Percentiles rank a stretch among this genome's conserved stretches.
These are phyloP conservation scores for Udeniomyces megalosporus DNA, from an alignment of 768 basidiomycete genomes.

Conservation along the genomic window DNA sequence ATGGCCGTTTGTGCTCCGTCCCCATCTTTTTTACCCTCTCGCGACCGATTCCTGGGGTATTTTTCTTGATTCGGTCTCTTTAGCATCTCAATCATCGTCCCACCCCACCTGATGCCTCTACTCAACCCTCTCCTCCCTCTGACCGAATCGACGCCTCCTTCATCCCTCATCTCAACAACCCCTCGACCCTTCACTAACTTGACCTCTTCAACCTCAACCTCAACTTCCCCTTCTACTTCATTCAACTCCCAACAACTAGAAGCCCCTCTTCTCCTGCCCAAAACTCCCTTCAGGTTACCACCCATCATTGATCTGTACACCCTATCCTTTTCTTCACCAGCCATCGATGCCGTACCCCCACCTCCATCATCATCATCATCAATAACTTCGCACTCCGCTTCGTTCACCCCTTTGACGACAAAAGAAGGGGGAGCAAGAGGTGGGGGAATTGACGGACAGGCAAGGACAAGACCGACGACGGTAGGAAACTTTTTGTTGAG, in stretches of 20 bases:
- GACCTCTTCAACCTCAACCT: not conserved
- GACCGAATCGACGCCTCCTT: constrained; percentile 4
- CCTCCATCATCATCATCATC: not conserved
- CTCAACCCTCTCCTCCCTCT: constrained; percentile 25
- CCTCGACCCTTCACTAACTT: too few relatives aligned
- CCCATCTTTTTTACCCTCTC: too few relatives aligned
- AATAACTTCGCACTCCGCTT: not conserved
- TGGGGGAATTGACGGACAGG: not conserved
- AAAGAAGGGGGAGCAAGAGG: too few relatives aligned
- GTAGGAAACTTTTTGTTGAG: constrained; percentile 80
- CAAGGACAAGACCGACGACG: constrained; percentile 18
- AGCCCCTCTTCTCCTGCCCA: too few relatives aligned
- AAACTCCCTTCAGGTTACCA: constrained; percentile 4
- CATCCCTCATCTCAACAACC: constrained; percentile 7
- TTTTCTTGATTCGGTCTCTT: too few relatives aligned
- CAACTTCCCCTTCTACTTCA: too few relatives aligned
- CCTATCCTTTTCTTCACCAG: constrained; percentile 19
- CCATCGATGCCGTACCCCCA: constrained; percentile 5
- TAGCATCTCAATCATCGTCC: constrained; percentile 51
- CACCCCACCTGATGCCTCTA: constrained; percentile 41
- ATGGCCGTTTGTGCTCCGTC: not conserved
- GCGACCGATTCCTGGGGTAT: too few relatives aligned
- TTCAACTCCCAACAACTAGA: too few relatives aligned
- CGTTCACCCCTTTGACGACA: too few relatives aligned
- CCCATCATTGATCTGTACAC: constrained; percentile 20